Conservation (phyloP, 306 rosid genomes). For the Lupinus albus region DNA sequence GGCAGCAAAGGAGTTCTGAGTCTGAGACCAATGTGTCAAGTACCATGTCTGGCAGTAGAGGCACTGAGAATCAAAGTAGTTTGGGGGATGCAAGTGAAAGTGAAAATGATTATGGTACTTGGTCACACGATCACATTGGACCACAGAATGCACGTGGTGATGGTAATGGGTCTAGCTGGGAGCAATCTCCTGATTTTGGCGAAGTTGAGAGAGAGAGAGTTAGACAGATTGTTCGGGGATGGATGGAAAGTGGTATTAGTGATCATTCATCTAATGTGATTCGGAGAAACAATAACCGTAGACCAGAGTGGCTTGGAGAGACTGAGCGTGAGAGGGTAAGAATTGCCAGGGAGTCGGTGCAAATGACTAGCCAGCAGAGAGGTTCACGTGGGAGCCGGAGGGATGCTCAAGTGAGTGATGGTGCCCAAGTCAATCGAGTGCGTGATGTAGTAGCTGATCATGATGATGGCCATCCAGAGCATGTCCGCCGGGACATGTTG, state of each 20-base stretch:
- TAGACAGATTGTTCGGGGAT: conserved; percentile 93
- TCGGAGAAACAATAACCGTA: conserved; percentile 67
- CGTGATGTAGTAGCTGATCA: conserved; percentile 63
- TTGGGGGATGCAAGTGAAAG: conserved; percentile 93
- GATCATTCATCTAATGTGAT: conserved; percentile 76
- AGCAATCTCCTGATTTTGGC: conserved; percentile 99
- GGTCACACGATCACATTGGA: conserved; percentile 80
- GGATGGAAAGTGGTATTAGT: conserved; percentile 97
- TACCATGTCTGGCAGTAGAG: conserved; percentile 73
- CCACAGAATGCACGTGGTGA: conserved; percentile 60
- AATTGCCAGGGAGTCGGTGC: conserved; percentile 98
- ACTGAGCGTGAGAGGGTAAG: conserved; percentile 99
- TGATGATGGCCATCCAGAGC: conserved; percentile 94
- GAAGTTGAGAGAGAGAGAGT: conserved; percentile 99
- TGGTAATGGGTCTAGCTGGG: conserved; percentile 80
- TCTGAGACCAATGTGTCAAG: conserved; percentile 70
- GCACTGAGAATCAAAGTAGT: conserved; percentile 84
- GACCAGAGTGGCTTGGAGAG: conserved; percentile 99
- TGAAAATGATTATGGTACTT: conserved; percentile 85
- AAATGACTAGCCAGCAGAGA: conserved; percentile 95
- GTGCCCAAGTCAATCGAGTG: conserved; percentile 56
- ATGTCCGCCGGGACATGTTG: conserved; percentile 77
- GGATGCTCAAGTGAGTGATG: conserved; percentile 64
- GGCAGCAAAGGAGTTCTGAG: conserved; percentile 74
- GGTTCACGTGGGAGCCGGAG: conserved; percentile 82